Conservation (phyloP, 331 rosid genomes). For the Erythrophleum ivorense region DNA sequence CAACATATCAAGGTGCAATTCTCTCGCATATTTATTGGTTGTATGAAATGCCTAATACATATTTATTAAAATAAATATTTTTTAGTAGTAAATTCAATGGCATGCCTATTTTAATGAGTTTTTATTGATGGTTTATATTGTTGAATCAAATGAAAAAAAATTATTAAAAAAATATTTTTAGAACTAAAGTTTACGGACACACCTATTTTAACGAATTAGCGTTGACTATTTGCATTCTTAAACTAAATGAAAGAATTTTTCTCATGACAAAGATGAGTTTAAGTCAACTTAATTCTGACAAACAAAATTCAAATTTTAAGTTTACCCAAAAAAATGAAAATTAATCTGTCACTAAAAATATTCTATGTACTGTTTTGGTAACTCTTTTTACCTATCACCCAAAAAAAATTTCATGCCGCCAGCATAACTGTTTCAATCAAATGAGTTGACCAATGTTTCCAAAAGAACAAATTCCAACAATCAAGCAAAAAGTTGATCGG, state of each 20-base stretch:
- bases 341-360: too few relatives aligned
- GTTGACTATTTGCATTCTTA: background rate
- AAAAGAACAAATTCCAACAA: background rate
- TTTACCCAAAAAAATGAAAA: too few relatives aligned
- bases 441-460: background rate
- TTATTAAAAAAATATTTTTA: background rate
- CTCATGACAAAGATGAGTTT: background rate
- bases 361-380: too few relatives aligned
- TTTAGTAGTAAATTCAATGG: background rate
- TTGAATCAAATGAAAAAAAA: background rate
- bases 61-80: background rate
- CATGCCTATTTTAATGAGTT: background rate
- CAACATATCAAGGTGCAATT: too few relatives aligned
- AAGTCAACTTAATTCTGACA: background rate
- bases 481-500: background rate
- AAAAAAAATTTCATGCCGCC: background rate
- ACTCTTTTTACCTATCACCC: too few relatives aligned
- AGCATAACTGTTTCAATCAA: background rate
- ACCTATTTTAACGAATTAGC: too few relatives aligned
- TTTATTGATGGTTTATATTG: background rate
- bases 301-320: too few relatives aligned
- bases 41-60: background rate
- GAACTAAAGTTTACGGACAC: background rate
- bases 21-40: background rate
- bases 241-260: too few relatives aligned